These are phyloP conservation scores for Penicillium atrosanguineum DNA, from an alignment of 495 filamentous ascomycete genomes.

Conservation along the genomic window DNA sequence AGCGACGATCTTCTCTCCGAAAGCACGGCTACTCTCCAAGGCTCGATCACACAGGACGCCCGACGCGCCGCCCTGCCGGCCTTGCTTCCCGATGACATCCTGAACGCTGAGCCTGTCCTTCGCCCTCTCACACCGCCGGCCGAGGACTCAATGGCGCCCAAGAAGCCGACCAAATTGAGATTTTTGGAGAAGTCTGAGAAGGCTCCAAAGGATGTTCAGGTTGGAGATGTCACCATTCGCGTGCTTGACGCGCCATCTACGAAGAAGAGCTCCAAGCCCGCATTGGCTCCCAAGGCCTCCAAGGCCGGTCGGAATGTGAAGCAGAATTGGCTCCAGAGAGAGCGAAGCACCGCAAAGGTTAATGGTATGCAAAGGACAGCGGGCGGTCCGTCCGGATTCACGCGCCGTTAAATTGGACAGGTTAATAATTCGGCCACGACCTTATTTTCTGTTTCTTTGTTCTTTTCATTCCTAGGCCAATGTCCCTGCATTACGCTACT, in stretches of 20 bases:
- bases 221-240: conserved; percentile 50
- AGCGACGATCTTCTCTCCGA: conserved; percentile 38
- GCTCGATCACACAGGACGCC: conserved; percentile 38
- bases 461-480: background rate
- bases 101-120: conserved; percentile 43
- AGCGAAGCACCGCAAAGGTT: conserved; percentile 32
- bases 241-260: conserved; percentile 46
- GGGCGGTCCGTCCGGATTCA: conserved; percentile 41
- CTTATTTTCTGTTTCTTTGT: background rate
- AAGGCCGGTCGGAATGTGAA: conserved; percentile 43
- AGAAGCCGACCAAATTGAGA: conserved; percentile 45
- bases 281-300: conserved; percentile 51
- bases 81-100: conserved; percentile 52
- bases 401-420: conserved; percentile 29
- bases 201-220: conserved; percentile 52
- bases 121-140: conserved; percentile 41
- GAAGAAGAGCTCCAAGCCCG: conserved; percentile 29
- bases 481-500: background rate
- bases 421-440: background rate
- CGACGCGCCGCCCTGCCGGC: conserved; percentile 43
- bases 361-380: conserved; percentile 42
- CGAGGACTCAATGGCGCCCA: conserved; percentile 25
- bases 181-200: conserved; percentile 52
- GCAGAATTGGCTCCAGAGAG: conserved; percentile 48
- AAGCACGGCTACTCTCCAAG: conserved; percentile 43